A percentile compares a stretch with the other conserved stretches of the same genome.
These are phyloP conservation scores for Citrus cavaleriei DNA, from an alignment of 345 rosid genomes.

Conservation along the genomic window DNA sequence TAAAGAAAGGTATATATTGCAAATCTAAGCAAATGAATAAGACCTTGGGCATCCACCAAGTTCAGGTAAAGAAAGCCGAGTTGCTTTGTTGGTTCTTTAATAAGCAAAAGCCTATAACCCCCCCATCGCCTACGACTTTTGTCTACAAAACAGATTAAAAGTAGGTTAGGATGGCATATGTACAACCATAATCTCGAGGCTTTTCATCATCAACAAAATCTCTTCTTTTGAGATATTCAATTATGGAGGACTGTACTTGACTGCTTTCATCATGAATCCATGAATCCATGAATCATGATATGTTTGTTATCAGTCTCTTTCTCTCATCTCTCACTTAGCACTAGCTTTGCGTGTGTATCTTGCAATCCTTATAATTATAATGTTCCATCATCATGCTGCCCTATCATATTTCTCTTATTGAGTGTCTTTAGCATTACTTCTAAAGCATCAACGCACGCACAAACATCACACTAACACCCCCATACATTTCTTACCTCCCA, in stretches of 20 bases:
- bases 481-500: slow-evolving; percentile 44
- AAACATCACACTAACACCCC: not conserved
- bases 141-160: not conserved
- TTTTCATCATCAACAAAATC: not conserved
- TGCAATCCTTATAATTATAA: not conserved
- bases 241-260: not conserved
- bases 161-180: not conserved
- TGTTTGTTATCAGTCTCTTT: not conserved
- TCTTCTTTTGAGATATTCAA: not conserved
- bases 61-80: not conserved
- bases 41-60: not conserved
- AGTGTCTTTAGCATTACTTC: not conserved
- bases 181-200: not conserved
- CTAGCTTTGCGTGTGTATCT: not conserved
- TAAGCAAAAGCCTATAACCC: not conserved
- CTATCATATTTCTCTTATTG: not conserved
- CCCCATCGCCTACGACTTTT: not conserved
- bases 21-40: not conserved
- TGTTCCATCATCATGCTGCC: not conserved
- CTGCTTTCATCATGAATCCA: not conserved
- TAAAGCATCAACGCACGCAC: not conserved
- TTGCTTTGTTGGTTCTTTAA: not conserved
- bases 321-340: not conserved
- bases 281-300: not conserved
- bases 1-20: not conserved